Evolutionary conservation across 1,284 basidiomycete species (phyloP).

Genomic region (Rhodotorula sp.): DNA sequence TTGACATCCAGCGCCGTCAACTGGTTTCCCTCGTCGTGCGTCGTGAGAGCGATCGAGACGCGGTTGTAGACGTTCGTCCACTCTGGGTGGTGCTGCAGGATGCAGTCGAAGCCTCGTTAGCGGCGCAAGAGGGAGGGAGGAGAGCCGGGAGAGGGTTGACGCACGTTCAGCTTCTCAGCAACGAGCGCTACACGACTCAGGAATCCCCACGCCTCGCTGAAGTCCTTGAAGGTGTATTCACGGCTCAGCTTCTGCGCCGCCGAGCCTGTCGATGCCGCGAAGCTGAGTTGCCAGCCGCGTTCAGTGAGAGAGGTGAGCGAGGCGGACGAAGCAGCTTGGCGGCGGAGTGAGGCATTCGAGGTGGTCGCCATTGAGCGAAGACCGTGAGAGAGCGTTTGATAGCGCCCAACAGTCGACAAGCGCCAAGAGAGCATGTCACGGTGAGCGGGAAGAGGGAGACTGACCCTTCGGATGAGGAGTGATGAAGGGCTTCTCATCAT

Average conservation of each 20-base stretch:
- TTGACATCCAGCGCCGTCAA: conserved; percentile 37
- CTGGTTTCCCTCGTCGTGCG: conserved; percentile 30
- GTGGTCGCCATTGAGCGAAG: neutral
- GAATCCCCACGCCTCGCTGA: conserved; percentile 34
- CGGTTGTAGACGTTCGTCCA: conserved; percentile 39
- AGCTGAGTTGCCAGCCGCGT: conserved; percentile 11
- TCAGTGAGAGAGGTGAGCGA: conserved; percentile 2
- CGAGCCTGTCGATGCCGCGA: neutral
- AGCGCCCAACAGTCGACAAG: too few relatives aligned
- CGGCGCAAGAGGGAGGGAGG: neutral
- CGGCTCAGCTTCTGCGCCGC: neutral
- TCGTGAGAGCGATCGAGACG: conserved; percentile 35
- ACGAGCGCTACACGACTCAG: conserved; percentile 34
- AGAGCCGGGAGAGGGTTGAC: neutral
- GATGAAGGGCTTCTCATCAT: too few relatives aligned
- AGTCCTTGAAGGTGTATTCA: conserved; percentile 30
- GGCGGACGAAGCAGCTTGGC: neutral
- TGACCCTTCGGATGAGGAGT: too few relatives aligned
- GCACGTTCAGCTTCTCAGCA: conserved; percentile 37
- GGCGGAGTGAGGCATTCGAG: conserved; percentile 1
- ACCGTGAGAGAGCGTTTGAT: too few relatives aligned
- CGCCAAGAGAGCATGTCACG: too few relatives aligned
- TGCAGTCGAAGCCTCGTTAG: neutral
- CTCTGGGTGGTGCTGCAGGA: conserved; percentile 35
- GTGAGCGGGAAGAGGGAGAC: too few relatives aligned